Base-by-base conservation (phyloP, 2,329 filamentous ascomycete genomes). In the Aspergillus sp. region DNA sequence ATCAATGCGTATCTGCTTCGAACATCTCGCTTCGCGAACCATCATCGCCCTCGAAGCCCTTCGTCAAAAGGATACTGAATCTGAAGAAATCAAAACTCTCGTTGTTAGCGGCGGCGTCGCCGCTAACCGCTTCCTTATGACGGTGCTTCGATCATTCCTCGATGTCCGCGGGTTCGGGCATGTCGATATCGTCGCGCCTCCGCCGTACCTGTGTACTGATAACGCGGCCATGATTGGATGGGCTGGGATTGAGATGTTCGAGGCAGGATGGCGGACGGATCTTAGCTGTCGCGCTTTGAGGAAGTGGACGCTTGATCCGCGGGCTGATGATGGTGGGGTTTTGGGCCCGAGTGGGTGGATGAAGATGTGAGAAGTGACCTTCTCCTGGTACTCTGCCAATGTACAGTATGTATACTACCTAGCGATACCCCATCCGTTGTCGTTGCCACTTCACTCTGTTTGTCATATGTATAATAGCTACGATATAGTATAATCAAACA, bases 161-260 rank as follows among this genome's bases (percentile, higher is more conserved):
- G 77, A 84, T 50, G 77, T 73, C n/a, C 78, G 85, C 35, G 87
- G 87, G 0, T 84, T 81, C 58, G 59, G 61, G 0, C 56, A 80
- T 50, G 64, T 94, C 27, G 56, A 74, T 8, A 65, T 96, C 6
- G 68, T 84, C 28, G 86, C 85, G 43, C 91, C 93, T n/a, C 90
- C 90, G 3, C 67, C 79, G 7, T 73, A 75, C 34, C 74, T 91
- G 42, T 97, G 93, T 61, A 96, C 89, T 0, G 93, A 98, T 60
- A 97, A 98, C 66, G 93, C 93, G 9, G 88, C 90, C 38, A 98
- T 98, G 93, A 90, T 97, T 62, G 91, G 86, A 1, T 97, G 93
- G 91, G 76, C 90, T 1, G 93, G 86, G 0, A 77, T 90, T 52
- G 90, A 97, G 68, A 96, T 98, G 90, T 96, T 79, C 59, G 78